phyloP scores from a whole-genome alignment of 2,329 filamentous ascomycete genomes.

The Paraconiothyrium sp. region DNA sequence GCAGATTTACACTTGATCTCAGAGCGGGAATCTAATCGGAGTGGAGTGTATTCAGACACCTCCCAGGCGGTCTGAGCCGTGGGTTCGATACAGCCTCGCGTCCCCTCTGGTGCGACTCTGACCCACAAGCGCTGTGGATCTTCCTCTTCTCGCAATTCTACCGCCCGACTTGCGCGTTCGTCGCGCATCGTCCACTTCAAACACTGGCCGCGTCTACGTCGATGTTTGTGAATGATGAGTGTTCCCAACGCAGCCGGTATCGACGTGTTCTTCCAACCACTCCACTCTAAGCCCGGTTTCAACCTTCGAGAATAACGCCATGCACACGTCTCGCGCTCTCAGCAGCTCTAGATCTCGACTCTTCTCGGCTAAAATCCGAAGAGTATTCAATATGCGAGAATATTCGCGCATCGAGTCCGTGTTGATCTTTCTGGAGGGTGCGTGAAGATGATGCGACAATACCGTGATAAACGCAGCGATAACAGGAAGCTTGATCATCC shows the following conservation, averaged over 20 bases:
- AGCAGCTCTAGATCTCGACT: conserved; percentile 25
- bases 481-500: conserved; percentile 25
- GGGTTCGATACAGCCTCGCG: too few species aligned
- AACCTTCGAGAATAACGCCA: conserved; percentile 26
- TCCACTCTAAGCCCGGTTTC: conserved; percentile 18
- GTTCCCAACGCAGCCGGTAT: neutral
- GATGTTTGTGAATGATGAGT: neutral
- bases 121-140: too few species aligned
- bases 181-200: neutral
- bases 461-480: conserved; percentile 35
- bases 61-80: too few species aligned
- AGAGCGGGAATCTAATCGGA: neutral
- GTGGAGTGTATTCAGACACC: neutral
- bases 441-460: conserved; percentile 30
- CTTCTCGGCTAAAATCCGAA: conserved; percentile 24
- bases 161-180: too few species aligned
- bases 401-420: conserved; percentile 22
- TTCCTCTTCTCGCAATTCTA: too few species aligned
- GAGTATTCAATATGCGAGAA: conserved; percentile 21
- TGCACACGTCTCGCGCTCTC: conserved; percentile 24
- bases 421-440: conserved; percentile 13
- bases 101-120: too few species aligned
- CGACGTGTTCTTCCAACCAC: conserved; percentile 9
- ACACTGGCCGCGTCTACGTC: neutral
- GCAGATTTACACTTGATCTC: too few species aligned